Conservation (phyloP, 1,284 basidiomycete genomes). For the Laetiporus sulphureus region DNA sequence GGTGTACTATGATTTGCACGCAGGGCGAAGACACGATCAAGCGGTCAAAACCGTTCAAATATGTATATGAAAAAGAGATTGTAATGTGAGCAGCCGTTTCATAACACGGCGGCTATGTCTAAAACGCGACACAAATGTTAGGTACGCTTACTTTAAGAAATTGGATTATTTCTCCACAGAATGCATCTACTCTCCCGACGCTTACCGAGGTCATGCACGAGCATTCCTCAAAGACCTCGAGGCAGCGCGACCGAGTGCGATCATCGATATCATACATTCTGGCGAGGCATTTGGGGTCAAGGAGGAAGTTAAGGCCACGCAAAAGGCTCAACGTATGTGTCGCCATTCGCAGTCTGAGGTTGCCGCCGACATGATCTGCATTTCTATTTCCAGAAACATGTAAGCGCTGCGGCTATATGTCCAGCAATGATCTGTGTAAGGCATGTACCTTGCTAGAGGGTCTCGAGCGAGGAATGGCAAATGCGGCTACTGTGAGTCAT, state of each 20-base stretch:
- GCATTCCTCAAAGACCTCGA: slow-evolving; percentile 95
- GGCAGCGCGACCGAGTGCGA: slow-evolving; percentile 86
- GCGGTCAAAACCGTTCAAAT: slow-evolving; percentile 98
- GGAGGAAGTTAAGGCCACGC: slow-evolving; percentile 69
- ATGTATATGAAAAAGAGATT: slow-evolving; percentile 99
- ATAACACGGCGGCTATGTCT: background rate
- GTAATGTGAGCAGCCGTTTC: slow-evolving; percentile 77
- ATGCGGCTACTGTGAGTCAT: slow-evolving; percentile 55
- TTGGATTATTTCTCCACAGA: slow-evolving; percentile 99
- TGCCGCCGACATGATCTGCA: background rate
- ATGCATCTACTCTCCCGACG: slow-evolving; percentile 98
- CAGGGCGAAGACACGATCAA: slow-evolving; percentile 93
- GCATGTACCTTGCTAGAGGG: slow-evolving; percentile 89
- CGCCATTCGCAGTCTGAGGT: background rate
- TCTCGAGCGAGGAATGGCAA: slow-evolving; percentile 78
- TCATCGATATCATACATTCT: slow-evolving; percentile 97
- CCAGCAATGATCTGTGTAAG: slow-evolving; percentile 89
- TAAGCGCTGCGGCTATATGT: slow-evolving; percentile 86
- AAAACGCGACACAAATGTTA: slow-evolving; percentile 24
- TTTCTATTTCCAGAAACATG: slow-evolving; percentile 62
- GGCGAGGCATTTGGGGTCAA: slow-evolving; percentile 85
- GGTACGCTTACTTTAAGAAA: slow-evolving; percentile 98
- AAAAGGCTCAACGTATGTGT: slow-evolving; percentile 72
- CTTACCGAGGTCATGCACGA: slow-evolving; percentile 94
- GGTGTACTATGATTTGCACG: slow-evolving; percentile 93